Base-by-base conservation (phyloP, 208 protist species). In the Leishmania tropica region DNA sequence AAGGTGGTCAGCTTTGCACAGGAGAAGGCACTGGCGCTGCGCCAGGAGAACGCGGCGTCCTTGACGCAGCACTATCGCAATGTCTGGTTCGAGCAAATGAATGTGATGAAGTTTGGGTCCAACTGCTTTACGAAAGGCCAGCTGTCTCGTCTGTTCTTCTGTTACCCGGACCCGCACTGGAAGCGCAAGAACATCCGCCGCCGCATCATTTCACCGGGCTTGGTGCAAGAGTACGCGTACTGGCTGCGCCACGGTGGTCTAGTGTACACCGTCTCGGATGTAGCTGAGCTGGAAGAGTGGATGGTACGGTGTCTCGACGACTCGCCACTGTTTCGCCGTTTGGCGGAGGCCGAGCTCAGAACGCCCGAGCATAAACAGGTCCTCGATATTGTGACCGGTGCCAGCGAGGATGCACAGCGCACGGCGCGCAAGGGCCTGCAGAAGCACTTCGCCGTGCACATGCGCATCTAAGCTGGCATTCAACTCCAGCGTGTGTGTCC, bases 81-180 rank as follows among this genome's bases (percentile, higher is more conserved):
- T 85, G 83, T 99, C 21, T 97, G 95, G 88, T 98, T 99, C 80
- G 95, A 99, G 60, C 96, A 96, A 73, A 88, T 96, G 56, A 99
- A 99, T 85, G 97, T 98, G 3, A 99, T 99, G 99, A 99, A 99
- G 90, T 99, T 98, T 81, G 91, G 99, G 31, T 97, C 98, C 24
- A 99, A 99, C 82, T 99, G 95, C 83, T 99, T 99, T 80, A 77
- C 83, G 17, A 99, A 99, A 79, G 98, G 95, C 8, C 98, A 99
- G 91, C 86, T 99, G 31, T 85, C 89, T 47, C 97, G 97, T 51
- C 90, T 99, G 19, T 99, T 99, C 80, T 99, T 99, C 80, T 98
- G 99, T 81, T 99, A 99, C 85, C 99, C 99, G 3, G 99, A 99
- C 81, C 99, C 99, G 35, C 99, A 99, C 83, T 99, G 99, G 90